Percentiles rank a stretch among this genome's conserved stretches.
These are phyloP conservation scores for Musa troglodytarum DNA, from an alignment of 176 grass and related monocot genomes.

Conservation along the genomic window DNA sequence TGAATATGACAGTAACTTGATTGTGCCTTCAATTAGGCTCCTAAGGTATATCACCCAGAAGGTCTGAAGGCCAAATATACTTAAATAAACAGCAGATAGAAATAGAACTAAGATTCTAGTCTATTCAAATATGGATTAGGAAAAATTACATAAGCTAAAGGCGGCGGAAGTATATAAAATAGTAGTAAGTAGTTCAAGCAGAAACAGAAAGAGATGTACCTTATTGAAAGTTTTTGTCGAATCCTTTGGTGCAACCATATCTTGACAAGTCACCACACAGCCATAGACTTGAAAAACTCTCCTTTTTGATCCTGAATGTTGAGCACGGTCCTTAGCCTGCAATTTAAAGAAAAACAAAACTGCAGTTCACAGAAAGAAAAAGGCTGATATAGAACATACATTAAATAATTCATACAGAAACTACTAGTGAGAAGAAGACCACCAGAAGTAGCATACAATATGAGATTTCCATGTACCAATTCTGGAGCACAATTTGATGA, in stretches of 20 bases:
- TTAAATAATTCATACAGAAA: background rate
- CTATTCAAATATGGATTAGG: too few relatives aligned
- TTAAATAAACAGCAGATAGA: background rate
- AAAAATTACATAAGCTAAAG: background rate
- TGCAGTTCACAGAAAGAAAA: background rate
- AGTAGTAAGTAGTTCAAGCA: background rate
- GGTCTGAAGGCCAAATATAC: too few relatives aligned
- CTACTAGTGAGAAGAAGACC: background rate
- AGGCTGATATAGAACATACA: background rate
- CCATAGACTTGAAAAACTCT: conserved; percentile 83
- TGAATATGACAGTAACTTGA: too few relatives aligned
- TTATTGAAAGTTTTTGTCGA: conserved; percentile 59
- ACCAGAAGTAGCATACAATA: background rate
- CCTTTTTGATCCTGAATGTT: conserved; percentile 51
- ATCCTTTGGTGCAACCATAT: conserved; percentile 91
- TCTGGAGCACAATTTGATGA: too few relatives aligned
- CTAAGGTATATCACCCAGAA: too few relatives aligned
- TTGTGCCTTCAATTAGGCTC: too few relatives aligned
- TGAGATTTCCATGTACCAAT: background rate
- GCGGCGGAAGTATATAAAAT: background rate
- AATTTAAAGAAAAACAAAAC: conserved; percentile 9
- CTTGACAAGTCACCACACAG: conserved; percentile 60
- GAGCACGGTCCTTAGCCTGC: conserved; percentile 32
- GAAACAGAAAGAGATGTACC: conserved; percentile 34
- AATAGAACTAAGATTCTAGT: background rate